Conservation (phyloP, 495 filamentous ascomycete genomes). For the Parathielavia appendiculata region DNA sequence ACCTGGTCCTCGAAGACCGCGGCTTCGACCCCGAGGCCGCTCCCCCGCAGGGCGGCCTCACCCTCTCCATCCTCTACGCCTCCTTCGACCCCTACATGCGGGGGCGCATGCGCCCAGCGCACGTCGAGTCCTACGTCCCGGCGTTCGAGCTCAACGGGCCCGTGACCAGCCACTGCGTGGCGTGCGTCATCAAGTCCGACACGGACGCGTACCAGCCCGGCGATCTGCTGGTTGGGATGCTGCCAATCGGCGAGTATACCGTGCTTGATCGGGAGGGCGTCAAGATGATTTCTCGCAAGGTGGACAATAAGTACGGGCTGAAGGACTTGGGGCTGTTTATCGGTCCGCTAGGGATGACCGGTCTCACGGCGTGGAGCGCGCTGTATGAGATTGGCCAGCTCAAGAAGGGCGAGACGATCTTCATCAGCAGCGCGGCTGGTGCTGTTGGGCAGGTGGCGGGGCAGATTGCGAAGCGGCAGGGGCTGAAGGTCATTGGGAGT, state of each 20-base stretch:
- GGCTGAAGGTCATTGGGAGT: conserved; percentile 72
- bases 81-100: conserved; percentile 90
- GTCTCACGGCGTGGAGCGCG: conserved; percentile 74
- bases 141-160: conserved; percentile 54
- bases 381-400: conserved; percentile 80
- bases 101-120: conserved; percentile 53
- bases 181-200: conserved; percentile 63
- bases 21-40: conserved; percentile 60
- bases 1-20: conserved; percentile 64
- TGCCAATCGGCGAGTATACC: conserved; percentile 61
- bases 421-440: conserved; percentile 74
- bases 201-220: conserved; percentile 56
- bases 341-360: conserved; percentile 81
- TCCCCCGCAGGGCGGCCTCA: conserved; percentile 64
- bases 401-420: conserved; percentile 84
- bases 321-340: conserved; percentile 57
- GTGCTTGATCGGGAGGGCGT: conserved; percentile 32
- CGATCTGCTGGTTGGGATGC: conserved; percentile 56
- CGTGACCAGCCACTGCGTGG: conserved; percentile 53
- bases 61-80: conserved; percentile 65
- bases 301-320: conserved; percentile 53
- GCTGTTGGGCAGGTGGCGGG: conserved; percentile 83
- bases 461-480: conserved; percentile 82
- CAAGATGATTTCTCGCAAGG: not conserved
- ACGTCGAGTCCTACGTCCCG: conserved; percentile 57